Conservation (phyloP, 192 early-diverging fungal species). For the Coemansia erecta region DNA sequence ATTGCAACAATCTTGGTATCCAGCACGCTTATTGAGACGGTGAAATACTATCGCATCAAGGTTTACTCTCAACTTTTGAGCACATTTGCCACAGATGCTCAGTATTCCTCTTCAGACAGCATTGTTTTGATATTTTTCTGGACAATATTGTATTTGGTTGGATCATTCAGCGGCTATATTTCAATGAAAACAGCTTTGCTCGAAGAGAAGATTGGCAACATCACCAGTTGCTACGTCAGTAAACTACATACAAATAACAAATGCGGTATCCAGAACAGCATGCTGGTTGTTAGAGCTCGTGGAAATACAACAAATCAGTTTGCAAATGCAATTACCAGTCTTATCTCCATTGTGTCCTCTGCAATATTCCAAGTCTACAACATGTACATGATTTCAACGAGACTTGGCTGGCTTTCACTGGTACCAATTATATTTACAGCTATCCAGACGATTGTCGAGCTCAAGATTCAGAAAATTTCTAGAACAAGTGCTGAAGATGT, state of each 20-base stretch:
- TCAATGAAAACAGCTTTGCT: not conserved
- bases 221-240: too few species aligned
- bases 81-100: too few species aligned
- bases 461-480: not conserved
- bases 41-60: too few species aligned
- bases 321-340: not conserved
- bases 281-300: not conserved
- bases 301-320: not conserved
- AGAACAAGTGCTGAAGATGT: not conserved
- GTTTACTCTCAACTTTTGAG: not conserved
- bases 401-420: not conserved
- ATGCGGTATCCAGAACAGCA: not conserved
- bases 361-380: not conserved
- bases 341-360: not conserved
- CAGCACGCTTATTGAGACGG: too few species aligned
- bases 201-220: too few species aligned
- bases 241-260: too few species aligned
- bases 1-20: too few species aligned
- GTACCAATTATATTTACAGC: constrained; percentile 1
- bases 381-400: not conserved
- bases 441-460: not conserved
- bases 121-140: not conserved
- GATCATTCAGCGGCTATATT: not conserved
- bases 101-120: not conserved
- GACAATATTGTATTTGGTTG: not conserved